Evolutionary conservation across 257 asterid genomes (phyloP).

Genomic region (Solanum gandarillasii): DNA sequence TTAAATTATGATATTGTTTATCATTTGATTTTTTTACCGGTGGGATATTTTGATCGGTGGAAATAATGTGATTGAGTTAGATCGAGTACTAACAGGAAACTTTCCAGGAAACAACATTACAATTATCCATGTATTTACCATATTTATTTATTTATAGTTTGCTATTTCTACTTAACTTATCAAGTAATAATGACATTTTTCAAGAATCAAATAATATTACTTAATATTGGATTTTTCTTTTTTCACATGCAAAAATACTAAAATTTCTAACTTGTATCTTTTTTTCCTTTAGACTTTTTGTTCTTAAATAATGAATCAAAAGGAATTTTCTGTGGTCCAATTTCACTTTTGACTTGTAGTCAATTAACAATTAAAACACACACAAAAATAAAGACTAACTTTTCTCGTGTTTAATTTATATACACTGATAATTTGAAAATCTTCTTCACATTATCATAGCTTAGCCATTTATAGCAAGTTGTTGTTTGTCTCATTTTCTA

Average conservation of each 20-base stretch:
- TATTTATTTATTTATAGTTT: not conserved
- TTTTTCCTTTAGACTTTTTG: too few relatives aligned
- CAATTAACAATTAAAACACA: not conserved
- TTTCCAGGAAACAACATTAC: constrained; percentile 45
- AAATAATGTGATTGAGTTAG: constrained; percentile 27
- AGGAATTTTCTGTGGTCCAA: not conserved
- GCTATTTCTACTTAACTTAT: not conserved
- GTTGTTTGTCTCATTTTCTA: not conserved
- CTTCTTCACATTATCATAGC: not conserved
- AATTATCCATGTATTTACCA: constrained; percentile 37
- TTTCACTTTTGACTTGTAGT: not conserved
- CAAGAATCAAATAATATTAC: not conserved
- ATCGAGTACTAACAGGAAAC: constrained; percentile 38
- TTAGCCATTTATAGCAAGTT: not conserved
- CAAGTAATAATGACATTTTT: not conserved
- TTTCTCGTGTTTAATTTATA: not conserved
- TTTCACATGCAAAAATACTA: not conserved
- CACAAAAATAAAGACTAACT: not conserved
- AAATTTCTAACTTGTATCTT: not conserved
- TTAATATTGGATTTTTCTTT: not conserved
- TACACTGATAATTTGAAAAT: not conserved
- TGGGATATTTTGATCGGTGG: constrained; percentile 57
- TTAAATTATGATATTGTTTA: not conserved
- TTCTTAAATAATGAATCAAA: too few relatives aligned
- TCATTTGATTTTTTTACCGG: constrained; percentile 8